These are phyloP conservation scores for Dittrichia graveolens DNA, from an alignment of 129 eudicot species.

Conservation along the genomic window DNA sequence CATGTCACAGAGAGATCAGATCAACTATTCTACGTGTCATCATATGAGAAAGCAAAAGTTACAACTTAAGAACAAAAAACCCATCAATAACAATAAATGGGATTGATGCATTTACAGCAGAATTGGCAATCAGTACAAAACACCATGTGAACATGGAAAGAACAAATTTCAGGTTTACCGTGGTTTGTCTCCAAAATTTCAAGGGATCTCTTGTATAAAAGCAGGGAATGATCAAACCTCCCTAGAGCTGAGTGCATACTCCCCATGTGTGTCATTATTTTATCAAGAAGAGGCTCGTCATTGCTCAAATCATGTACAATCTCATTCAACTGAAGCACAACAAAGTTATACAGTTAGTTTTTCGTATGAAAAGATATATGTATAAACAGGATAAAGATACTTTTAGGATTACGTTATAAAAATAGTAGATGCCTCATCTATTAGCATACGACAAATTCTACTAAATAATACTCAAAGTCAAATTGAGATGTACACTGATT, in stretches of 20 bases:
- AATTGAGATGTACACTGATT: not conserved
- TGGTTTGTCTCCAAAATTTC: constrained; percentile 51
- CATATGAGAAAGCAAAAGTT: not conserved
- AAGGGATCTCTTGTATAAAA: constrained; percentile 56
- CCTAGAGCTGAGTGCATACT: constrained; percentile 71
- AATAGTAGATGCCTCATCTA: not conserved
- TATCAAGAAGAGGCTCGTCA: constrained; percentile 72
- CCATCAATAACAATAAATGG: not conserved
- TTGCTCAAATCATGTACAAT: constrained; percentile 59
- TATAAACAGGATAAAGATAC: not conserved
- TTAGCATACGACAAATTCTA: not conserved
- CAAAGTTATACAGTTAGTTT: constrained; percentile 1
- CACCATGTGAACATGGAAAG: not conserved
- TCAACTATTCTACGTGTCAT: too few species aligned
- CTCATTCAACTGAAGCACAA: constrained; percentile 59
- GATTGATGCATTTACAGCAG: not conserved
- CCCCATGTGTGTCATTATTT: constrained; percentile 85
- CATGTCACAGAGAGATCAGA: too few species aligned
- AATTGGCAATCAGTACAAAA: not conserved
- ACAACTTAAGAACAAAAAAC: not conserved
- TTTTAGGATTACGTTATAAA: not conserved
- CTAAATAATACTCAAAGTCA: not conserved
- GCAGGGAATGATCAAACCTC: constrained; percentile 55
- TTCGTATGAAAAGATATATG: not conserved
- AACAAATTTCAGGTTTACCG: constrained; percentile 41